These are phyloP conservation scores for Piper betle DNA, from an alignment of 164 flowering plant species.

Conservation along the genomic window DNA sequence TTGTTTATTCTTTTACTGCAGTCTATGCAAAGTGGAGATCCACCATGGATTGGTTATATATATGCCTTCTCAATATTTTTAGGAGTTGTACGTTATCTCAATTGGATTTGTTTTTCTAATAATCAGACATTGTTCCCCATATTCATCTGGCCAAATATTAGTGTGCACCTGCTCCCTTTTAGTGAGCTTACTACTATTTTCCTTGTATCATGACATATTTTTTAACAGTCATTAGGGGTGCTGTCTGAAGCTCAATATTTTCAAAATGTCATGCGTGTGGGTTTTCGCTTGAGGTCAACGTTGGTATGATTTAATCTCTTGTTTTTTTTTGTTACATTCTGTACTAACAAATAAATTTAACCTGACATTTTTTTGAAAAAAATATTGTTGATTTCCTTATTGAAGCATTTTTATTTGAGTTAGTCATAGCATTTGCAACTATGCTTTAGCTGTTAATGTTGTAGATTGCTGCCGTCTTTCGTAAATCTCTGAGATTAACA, in stretches of 20 bases:
- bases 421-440: too few species aligned
- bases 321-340: background rate
- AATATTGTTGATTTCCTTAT: too few species aligned
- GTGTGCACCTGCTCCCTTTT: background rate
- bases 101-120: too few species aligned
- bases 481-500: slow-evolving; percentile 79
- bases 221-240: slow-evolving; percentile 66
- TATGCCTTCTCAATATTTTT: slow-evolving; percentile 79
- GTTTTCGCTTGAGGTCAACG: slow-evolving; percentile 76
- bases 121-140: too few species aligned
- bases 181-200: background rate
- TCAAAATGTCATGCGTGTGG: slow-evolving; percentile 97
- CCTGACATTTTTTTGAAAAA: background rate
- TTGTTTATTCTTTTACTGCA: slow-evolving; percentile 17
- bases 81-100: slow-evolving; percentile 66
- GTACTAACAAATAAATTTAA: background rate
- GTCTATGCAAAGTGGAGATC: slow-evolving; percentile 94
- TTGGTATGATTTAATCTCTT: slow-evolving; percentile 36
- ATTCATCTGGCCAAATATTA: too few species aligned
- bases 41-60: slow-evolving; percentile 87
- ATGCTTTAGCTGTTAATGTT: background rate
- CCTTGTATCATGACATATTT: background rate
- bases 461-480: slow-evolving; percentile 90
- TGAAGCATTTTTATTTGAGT: too few species aligned
- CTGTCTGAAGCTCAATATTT: slow-evolving; percentile 88